A percentile compares a stretch with the other conserved stretches of the same genome.
phyloP scores from a whole-genome alignment of 2,329 filamentous ascomycete genomes.

The Fusarium kyushuense region DNA sequence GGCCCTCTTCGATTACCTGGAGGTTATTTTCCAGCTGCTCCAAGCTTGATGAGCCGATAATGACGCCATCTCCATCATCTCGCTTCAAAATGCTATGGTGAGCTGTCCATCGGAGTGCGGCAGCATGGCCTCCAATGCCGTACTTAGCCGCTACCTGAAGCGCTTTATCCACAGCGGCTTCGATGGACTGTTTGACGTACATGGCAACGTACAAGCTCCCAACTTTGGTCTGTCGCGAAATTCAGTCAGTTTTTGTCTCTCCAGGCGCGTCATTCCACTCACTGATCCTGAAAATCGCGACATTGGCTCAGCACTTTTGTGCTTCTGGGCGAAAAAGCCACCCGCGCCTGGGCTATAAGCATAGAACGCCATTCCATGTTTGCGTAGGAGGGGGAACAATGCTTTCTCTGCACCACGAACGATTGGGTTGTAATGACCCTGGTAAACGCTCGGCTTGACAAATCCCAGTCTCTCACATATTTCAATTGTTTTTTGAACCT shows the following conservation, averaged over 20 bases:
- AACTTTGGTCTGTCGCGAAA: neutral
- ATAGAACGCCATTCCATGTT: conserved; percentile 58
- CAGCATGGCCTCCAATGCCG: conserved; percentile 55
- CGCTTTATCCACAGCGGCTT: conserved; percentile 46
- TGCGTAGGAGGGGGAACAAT: conserved; percentile 57
- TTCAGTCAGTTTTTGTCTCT: neutral
- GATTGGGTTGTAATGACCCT: conserved; percentile 62
- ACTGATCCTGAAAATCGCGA: conserved; percentile 47
- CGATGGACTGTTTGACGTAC: conserved; percentile 49
- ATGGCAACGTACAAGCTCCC: conserved; percentile 45
- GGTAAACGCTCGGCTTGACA: conserved; percentile 59
- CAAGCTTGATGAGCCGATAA: conserved; percentile 52
- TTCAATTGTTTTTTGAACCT: conserved; percentile 58
- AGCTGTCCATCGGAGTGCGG: conserved; percentile 57
- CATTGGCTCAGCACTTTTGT: conserved; percentile 28
- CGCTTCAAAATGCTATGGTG: conserved; percentile 52
- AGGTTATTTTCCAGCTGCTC: conserved; percentile 54
- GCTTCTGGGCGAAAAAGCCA: conserved; percentile 46
- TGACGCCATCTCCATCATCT: conserved; percentile 52
- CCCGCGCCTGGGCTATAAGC: conserved; percentile 53
- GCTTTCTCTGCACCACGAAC: conserved; percentile 56
- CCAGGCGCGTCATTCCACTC: neutral
- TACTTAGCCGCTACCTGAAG: conserved; percentile 48
- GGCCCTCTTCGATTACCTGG: conserved; percentile 54
- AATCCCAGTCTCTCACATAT: conserved; percentile 58